Evolutionary conservation across 495 filamentous ascomycete genomes (phyloP), one percentile per base, ranked within the genome.

Genomic region (Hypomontagnella submonticulosa): DNA sequence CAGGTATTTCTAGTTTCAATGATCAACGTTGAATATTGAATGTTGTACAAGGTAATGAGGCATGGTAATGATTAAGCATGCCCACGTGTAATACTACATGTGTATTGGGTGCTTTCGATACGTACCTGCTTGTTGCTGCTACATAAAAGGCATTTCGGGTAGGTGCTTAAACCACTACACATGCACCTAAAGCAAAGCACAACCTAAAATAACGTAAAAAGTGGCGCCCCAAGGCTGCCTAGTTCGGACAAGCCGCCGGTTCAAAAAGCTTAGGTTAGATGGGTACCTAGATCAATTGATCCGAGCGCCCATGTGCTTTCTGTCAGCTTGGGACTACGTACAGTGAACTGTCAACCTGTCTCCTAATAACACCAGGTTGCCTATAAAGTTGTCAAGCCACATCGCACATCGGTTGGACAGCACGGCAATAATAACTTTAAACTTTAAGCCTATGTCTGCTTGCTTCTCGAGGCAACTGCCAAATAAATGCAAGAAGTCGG

Each of bases 251-350:
- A 66, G 62, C 11, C 41, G 34, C 56, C 55, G 55, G 62, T 40
- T 60, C 48, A 54, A 66, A 66, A 66, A 66, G 63, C 63, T 66
- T 66, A 66, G 41, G 23, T 37, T 34, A 48, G 41, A 55, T 18
- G 49, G 49, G 44, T 55, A 50, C 33, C 13, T 19, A 51, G 19
- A 23, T n/a, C n/a, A n/a, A n/a, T n/a, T n/a, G n/a, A n/a, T 15
- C 15, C 33, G 46, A 27, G 34, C 13, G 18, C 15, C 27, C 32
- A 32, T 34, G 15, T 27, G 20, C 42, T 27, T 15, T 19, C 43
- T 64, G 61, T 64, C 53, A 57, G 60, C 56, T 63, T 63, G 49
- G 11, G 18, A 20, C 27, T 18, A 12, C 44, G 48, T 52, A 54
- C 44, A 51, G 43, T 53, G 44, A 53, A n/a, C n/a, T n/a, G n/a